phyloP scores from a whole-genome alignment of 768 basidiomycete species.

The Hemileccinum rubropunctum region DNA sequence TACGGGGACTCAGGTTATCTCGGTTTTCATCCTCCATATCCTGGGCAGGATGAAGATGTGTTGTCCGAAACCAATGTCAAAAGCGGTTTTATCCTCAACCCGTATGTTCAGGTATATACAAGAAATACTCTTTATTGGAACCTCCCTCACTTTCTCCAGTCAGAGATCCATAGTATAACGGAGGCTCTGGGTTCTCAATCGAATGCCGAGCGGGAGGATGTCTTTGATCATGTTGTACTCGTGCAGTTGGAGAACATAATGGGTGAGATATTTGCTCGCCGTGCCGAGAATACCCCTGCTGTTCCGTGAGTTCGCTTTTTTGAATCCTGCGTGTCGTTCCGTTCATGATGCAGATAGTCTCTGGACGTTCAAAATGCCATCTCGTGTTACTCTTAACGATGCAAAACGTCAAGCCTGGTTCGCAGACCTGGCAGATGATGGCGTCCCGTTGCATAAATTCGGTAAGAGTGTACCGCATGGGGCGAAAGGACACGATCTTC shows the following conservation, averaged over 20 bases:
- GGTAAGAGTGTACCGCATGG: constrained; percentile 87
- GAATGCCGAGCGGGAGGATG: constrained; percentile 36
- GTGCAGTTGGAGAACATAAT: constrained; percentile 69
- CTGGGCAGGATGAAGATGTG: constrained; percentile 72
- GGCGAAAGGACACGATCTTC: constrained; percentile 78
- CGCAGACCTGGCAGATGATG: constrained; percentile 74
- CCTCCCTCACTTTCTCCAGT: constrained; percentile 11
- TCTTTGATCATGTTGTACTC: constrained; percentile 52
- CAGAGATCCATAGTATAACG: constrained; percentile 18
- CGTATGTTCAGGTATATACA: constrained; percentile 55
- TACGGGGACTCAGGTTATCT: constrained; percentile 52
- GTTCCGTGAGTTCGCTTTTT: constrained; percentile 55
- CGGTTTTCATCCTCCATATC: constrained; percentile 73
- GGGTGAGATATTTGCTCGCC: constrained; percentile 69
- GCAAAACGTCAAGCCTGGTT: constrained; percentile 81
- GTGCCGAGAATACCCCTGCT: constrained; percentile 51
- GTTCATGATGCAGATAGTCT: constrained; percentile 29
- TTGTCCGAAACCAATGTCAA: constrained; percentile 64
- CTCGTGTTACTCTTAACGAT: constrained; percentile 80
- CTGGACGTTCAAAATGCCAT: constrained; percentile 75
- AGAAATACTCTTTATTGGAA: neutral
- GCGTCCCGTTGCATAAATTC: constrained; percentile 76
- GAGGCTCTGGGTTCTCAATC: constrained; percentile 14
- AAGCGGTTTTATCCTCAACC: constrained; percentile 55
- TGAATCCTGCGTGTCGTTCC: neutral